Evolutionary conservation across 2,329 filamentous ascomycete species (phyloP).

Genomic region (Diaporthe amygdali): DNA sequence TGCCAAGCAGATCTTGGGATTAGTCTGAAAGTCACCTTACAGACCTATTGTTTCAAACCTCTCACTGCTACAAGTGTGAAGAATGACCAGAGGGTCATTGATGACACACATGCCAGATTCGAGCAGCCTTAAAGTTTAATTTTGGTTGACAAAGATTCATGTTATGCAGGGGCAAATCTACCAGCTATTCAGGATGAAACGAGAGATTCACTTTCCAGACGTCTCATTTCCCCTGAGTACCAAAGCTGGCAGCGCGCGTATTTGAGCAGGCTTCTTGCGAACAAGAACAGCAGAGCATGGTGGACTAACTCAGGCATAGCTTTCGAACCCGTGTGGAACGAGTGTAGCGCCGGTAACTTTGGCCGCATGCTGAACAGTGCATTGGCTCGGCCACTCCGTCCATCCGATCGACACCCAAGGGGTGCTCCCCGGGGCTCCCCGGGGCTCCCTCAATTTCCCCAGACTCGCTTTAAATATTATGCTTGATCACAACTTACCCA

Average conservation of each 20-base stretch:
- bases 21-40: neutral
- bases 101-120: neutral
- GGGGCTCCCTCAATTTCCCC: neutral
- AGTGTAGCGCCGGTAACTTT: no score
- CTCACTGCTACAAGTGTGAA: neutral
- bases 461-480: neutral
- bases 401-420: neutral
- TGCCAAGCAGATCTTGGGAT: neutral
- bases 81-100: neutral
- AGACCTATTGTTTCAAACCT: neutral
- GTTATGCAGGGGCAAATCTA: conserved; percentile 8
- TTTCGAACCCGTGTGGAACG: neutral
- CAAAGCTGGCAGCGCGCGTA: neutral
- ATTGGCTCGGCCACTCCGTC: neutral
- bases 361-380: no score
- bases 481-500: neutral
- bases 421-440: neutral
- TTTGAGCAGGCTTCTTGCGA: neutral
- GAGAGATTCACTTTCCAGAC: neutral
- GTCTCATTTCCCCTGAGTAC: no score
- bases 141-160: neutral
- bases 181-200: neutral
- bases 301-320: no score
- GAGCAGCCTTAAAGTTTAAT: neutral
- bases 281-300: no score